Evolutionary conservation across 768 basidiomycete species (phyloP).

Genomic region (Astraeus odoratus): DNA sequence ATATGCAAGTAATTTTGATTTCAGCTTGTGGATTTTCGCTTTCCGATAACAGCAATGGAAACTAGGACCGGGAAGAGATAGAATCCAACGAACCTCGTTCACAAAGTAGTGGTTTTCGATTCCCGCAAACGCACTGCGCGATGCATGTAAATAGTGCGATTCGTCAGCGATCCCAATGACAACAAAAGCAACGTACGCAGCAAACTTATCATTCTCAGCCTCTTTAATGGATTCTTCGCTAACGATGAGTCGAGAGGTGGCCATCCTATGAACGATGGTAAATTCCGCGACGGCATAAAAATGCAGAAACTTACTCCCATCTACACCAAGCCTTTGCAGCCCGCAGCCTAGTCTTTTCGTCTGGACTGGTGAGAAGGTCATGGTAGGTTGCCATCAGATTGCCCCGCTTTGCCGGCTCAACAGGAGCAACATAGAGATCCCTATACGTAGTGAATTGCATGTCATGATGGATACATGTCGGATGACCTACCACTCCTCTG

Average conservation of each 20-base stretch:
- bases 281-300: background rate
- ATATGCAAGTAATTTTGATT: no score
- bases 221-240: slow-evolving; percentile 62
- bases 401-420: slow-evolving; percentile 71
- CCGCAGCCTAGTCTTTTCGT: slow-evolving; percentile 53
- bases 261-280: slow-evolving; percentile 50
- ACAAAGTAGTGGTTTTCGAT: slow-evolving; percentile 93
- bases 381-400: slow-evolving; percentile 86
- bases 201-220: slow-evolving; percentile 67
- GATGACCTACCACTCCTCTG: slow-evolving; percentile 67
- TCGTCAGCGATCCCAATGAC: background rate
- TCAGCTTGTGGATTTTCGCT: no score
- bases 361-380: slow-evolving; percentile 62
- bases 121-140: slow-evolving; percentile 66
- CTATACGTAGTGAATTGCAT: slow-evolving; percentile 30
- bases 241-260: slow-evolving; percentile 66
- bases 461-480: background rate
- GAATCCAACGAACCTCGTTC: slow-evolving; percentile 47
- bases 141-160: slow-evolving; percentile 4
- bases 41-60: no score
- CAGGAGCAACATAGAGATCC: slow-evolving; percentile 77
- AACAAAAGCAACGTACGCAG: slow-evolving; percentile 45
- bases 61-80: background rate
- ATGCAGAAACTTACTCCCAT: slow-evolving; percentile 66
- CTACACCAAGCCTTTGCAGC: slow-evolving; percentile 86